Base-by-base conservation (phyloP, 768 basidiomycete genomes). In the Lepiota brunneoincarnata region DNA sequence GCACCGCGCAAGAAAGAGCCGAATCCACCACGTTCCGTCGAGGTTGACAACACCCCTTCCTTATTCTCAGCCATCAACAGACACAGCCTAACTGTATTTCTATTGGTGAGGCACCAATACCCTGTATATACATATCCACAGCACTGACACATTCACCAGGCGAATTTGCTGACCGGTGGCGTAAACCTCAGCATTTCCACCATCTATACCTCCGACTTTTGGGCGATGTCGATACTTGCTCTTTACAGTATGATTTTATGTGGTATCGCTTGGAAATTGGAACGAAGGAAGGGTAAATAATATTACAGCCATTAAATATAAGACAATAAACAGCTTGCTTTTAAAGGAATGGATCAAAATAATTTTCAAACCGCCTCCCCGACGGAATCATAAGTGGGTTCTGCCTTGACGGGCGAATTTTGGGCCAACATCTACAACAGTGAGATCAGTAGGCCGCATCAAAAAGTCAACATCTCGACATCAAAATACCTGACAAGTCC, bases 91-190 rank as follows among this genome's bases (percentile, higher is more conserved):
- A 70, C 74, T 5, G 62, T 95, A 18, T 99, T 99, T 68, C 78
- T 99, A 1, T 57, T 89, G 20, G 95, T 93, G 59, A 58, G 90
- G 78, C 10, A 17, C 35, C 5, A 45, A 43, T 41, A 11, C 10
- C 12, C 28, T 56, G 12, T 35, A 38, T 6, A 17, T 15, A 9
- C n/a, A 4, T 4, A 20, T 34, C 15, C 31, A 14, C 6, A 11
- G 17, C 2, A 12, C 26, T 54, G 6, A 40, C 42, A 6, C 23
- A 14, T 38, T 43, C 35, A 23, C 2, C 55, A 96, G 93, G 91
- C 94, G 0, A 98, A 98, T 65, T 71, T 96, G 0, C 67, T 80
- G 23, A 98, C 96, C 0, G 96, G 96, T 0, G 58, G 91, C 14
- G 74, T 95, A 58, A 98, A 98, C 65, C 60, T 98, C 34, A 75